Evolutionary conservation across 331 rosid genomes (phyloP).

Genomic region (Pyrus hybrid): DNA sequence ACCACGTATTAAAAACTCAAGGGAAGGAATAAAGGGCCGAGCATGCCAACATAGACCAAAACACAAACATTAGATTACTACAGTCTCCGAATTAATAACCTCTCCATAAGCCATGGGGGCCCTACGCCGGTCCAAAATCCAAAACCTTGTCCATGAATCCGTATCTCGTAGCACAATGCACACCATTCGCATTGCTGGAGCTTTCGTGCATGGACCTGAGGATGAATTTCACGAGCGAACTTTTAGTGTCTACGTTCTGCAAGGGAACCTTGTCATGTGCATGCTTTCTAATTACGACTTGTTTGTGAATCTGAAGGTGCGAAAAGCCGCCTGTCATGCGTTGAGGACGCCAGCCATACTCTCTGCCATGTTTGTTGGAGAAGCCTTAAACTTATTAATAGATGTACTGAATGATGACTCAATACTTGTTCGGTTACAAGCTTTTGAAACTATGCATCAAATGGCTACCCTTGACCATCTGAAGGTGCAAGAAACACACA

Average conservation of each 20-base stretch:
- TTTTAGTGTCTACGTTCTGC: background rate
- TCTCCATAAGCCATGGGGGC: no score
- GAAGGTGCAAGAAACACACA: constrained; percentile 57
- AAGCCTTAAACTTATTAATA: constrained; percentile 57
- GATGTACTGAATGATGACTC: constrained; percentile 74
- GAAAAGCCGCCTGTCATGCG: constrained; percentile 64
- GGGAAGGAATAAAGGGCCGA: no score
- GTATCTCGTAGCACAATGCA: no score
- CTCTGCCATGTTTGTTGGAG: constrained; percentile 49
- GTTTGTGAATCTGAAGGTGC: constrained; percentile 53
- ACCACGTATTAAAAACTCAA: no score
- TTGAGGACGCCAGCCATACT: constrained; percentile 41
- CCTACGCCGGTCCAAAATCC: no score
- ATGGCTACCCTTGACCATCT: constrained; percentile 53
- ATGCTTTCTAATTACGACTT: background rate
- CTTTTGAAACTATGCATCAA: constrained; percentile 66
- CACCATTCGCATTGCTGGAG: constrained; percentile 44
- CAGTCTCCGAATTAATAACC: no score
- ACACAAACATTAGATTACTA: no score
- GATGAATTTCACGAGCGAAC: constrained; percentile 85
- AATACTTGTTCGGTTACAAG: constrained; percentile 50
- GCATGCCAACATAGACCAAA: no score
- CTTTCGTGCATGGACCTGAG: constrained; percentile 83
- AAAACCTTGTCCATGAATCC: no score
- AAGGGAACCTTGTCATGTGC: background rate